phyloP scores from a whole-genome alignment of 192 early-diverging fungal species.

The Geosiphon pyriformis region DNA sequence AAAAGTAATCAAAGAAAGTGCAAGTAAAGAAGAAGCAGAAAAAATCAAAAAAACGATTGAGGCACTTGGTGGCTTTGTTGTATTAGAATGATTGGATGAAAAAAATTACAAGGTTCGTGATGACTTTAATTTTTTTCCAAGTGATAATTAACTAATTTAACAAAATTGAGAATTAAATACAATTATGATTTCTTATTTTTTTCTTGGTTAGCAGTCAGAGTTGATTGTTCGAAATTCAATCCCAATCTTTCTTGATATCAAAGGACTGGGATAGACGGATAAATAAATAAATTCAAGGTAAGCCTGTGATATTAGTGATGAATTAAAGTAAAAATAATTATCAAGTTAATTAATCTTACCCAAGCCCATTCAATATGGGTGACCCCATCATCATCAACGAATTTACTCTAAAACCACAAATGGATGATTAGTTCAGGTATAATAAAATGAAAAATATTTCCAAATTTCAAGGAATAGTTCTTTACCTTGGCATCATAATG shows the following conservation, averaged over 20 bases:
- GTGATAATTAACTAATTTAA: no score
- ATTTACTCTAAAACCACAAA: conserved; percentile 73
- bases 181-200: neutral
- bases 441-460: no score
- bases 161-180: neutral
- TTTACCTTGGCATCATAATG: conserved; percentile 77
- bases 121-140: no score
- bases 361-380: conserved; percentile 81
- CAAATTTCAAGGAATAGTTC: no score
- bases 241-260: conserved; percentile 90
- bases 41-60: conserved; percentile 95
- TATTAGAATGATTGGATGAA: conserved; percentile 79
- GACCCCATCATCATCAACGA: conserved; percentile 87
- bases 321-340: neutral
- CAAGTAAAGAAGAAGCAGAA: conserved; percentile 92
- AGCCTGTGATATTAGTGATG: neutral
- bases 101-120: neutral
- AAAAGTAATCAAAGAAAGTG: conserved; percentile 89
- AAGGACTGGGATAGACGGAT: conserved; percentile 56
- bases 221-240: conserved; percentile 29
- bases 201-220: neutral
- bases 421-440: no score
- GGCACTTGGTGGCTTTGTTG: conserved; percentile 85
- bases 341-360: conserved; percentile 36
- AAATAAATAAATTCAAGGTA: neutral